Evolutionary conservation across 2,329 filamentous ascomycete genomes (phyloP).

Genomic region (Xylaria multiplex): DNA sequence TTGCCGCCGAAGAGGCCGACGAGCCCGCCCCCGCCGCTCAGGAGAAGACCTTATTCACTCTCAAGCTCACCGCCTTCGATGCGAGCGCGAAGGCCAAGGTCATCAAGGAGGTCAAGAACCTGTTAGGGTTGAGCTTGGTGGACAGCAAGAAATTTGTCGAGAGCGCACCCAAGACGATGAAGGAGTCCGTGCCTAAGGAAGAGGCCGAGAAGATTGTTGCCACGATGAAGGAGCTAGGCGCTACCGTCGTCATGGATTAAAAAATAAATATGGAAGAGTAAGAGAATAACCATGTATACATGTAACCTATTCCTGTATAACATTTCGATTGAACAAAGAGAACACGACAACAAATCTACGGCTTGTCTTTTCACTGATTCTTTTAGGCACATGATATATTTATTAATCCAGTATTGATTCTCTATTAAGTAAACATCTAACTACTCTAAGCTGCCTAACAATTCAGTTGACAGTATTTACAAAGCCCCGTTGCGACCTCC

Average conservation of each 20-base stretch:
- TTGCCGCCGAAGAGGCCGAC: constrained; percentile 81
- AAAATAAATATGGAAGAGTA: constrained; percentile 14
- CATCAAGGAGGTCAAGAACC: constrained; percentile 99
- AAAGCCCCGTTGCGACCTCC: too few species aligned
- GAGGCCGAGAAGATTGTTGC: constrained; percentile 99
- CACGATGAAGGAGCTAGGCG: constrained; percentile 91
- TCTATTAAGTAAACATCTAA: constrained; percentile 5
- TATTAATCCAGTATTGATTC: not conserved
- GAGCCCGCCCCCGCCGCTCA: constrained; percentile 88
- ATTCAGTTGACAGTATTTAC: too few species aligned
- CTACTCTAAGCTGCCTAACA: not conserved
- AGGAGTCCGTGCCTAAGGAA: constrained; percentile 98
- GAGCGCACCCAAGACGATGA: constrained; percentile 97
- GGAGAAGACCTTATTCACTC: constrained; percentile 96
- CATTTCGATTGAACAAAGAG: constrained; percentile 37
- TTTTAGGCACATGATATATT: constrained; percentile 6
- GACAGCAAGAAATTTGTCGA: constrained; percentile 99
- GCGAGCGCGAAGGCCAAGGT: constrained; percentile 93
- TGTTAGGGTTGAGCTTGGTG: constrained; percentile 94
- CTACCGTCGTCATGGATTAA: constrained; percentile 91
- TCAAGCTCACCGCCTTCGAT: constrained; percentile 94
- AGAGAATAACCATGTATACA: constrained; percentile 44
- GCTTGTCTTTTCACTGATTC: not conserved
- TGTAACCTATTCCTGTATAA: constrained; percentile 49
- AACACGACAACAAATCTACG: constrained; percentile 25